Percentiles rank a stretch among this genome's conserved stretches.
Conservation (phyloP, 2,329 filamentous ascomycete genomes). For the Geoglossum cookeanum region DNA sequence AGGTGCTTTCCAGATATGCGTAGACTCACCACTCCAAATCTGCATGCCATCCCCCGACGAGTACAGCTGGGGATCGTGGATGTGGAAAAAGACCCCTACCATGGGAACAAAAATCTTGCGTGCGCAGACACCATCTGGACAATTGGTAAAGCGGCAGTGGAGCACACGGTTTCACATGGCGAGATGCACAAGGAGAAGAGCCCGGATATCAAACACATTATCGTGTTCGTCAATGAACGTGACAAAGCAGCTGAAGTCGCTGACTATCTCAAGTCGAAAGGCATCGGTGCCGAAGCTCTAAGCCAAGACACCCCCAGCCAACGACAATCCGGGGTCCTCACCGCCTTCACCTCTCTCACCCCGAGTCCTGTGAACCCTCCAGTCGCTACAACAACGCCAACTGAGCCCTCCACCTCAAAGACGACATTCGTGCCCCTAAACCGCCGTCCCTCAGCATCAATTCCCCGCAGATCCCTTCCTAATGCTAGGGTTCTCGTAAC, state of each 20-base stretch:
- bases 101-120: constrained; percentile 78
- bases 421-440: constrained; percentile 16
- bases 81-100: constrained; percentile 79
- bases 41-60: constrained; percentile 86
- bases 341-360: constrained; percentile 41
- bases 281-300: constrained; percentile 71
- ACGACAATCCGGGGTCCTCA: constrained; percentile 57
- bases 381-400: constrained; percentile 13
- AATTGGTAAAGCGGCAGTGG: constrained; percentile 57
- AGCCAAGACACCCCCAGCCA: constrained; percentile 68
- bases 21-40: constrained; percentile 81
- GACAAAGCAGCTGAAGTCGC: constrained; percentile 71
- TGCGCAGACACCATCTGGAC: constrained; percentile 92
- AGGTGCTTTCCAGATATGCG: constrained; percentile 64
- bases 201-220: constrained; percentile 58
- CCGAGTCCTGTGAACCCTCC: background rate
- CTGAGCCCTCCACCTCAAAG: constrained; percentile 15
- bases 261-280: constrained; percentile 60
- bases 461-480: constrained; percentile 31
- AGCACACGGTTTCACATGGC: constrained; percentile 30
- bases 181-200: constrained; percentile 26
- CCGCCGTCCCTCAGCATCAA: constrained; percentile 7
- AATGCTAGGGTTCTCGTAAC: constrained; percentile 87
- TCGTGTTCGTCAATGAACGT: constrained; percentile 94
- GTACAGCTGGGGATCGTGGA: constrained; percentile 90